These are phyloP conservation scores for Monosporascus sp. DNA, from an alignment of 2,329 filamentous ascomycete species.

Conservation along the genomic window DNA sequence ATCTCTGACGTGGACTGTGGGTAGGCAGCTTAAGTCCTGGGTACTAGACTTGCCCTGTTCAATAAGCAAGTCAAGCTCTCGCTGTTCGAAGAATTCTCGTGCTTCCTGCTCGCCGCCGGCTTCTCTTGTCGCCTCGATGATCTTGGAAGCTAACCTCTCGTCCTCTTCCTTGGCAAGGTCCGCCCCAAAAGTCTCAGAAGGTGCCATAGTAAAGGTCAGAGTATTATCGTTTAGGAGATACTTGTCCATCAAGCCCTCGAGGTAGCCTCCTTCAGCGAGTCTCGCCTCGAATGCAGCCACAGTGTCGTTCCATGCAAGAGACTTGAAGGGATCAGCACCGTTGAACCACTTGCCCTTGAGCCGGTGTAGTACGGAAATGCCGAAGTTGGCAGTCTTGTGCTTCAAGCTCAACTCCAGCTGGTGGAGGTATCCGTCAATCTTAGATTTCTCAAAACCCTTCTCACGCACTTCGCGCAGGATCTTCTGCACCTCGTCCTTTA, in stretches of 20 bases:
- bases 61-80: constrained; percentile 72
- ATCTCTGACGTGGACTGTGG: constrained; percentile 81
- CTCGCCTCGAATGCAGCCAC: constrained; percentile 75
- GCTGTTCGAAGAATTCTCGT: constrained; percentile 63
- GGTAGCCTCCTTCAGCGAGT: constrained; percentile 70
- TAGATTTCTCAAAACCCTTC: constrained; percentile 80
- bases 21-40: constrained; percentile 80
- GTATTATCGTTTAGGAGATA: constrained; percentile 85
- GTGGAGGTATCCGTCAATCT: constrained; percentile 90
- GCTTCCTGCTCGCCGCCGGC: constrained; percentile 69
- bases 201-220: constrained; percentile 90
- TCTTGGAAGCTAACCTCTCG: constrained; percentile 66
- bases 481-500: constrained; percentile 68
- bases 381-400: constrained; percentile 95
- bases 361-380: constrained; percentile 82
- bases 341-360: constrained; percentile 94
- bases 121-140: constrained; percentile 61
- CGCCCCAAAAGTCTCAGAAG: constrained; percentile 67
- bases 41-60: constrained; percentile 81
- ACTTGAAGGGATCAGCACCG: constrained; percentile 85
- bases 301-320: constrained; percentile 86
- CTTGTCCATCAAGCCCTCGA: constrained; percentile 81
- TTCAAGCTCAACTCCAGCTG: constrained; percentile 90
- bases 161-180: constrained; percentile 74
- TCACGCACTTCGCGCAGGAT: constrained; percentile 65